Evolutionary conservation across 768 basidiomycete genomes (phyloP).

Genomic region (Hygrocybe punicea): DNA sequence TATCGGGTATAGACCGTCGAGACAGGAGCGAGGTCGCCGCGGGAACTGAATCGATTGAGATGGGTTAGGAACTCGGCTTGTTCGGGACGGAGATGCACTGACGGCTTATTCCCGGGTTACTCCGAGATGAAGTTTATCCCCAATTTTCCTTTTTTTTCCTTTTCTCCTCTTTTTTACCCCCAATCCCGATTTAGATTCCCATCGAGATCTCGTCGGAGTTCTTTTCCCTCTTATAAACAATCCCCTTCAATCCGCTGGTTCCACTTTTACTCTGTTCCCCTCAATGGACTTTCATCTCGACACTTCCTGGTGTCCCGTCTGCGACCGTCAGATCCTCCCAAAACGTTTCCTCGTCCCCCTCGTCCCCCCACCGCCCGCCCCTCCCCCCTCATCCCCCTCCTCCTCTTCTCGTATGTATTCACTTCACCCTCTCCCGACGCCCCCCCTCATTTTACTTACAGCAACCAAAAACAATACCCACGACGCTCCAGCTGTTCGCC

Average conservation of each 20-base stretch:
- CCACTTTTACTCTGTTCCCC: background rate
- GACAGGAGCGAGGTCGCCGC: too few relatives aligned
- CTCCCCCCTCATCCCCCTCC: conserved; percentile 41
- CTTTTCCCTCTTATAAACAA: background rate
- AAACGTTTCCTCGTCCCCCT: conserved; percentile 60
- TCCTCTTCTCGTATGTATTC: conserved; percentile 37
- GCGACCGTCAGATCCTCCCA: conserved; percentile 76
- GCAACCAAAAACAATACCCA: conserved; percentile 11
- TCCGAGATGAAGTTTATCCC: too few relatives aligned
- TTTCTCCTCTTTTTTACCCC: too few relatives aligned
- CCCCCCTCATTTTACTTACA: conserved; percentile 14
- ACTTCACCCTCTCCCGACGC: conserved; percentile 6
- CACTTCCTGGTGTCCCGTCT: conserved; percentile 77
- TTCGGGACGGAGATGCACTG: too few relatives aligned
- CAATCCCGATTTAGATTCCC: too few relatives aligned
- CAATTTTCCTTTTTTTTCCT: too few relatives aligned
- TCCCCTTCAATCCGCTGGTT: background rate
- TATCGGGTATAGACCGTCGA: too few relatives aligned
- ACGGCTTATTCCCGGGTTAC: too few relatives aligned
- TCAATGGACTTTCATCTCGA: conserved; percentile 43
- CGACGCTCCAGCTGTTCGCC: conserved; percentile 25
- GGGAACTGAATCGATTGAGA: too few relatives aligned
- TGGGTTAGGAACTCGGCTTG: too few relatives aligned
- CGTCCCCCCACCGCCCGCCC: conserved; percentile 27
- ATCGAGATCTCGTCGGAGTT: background rate